Conservation (phyloP, 352 stramenopile genomes). For the Blastocystis sp. region DNA sequence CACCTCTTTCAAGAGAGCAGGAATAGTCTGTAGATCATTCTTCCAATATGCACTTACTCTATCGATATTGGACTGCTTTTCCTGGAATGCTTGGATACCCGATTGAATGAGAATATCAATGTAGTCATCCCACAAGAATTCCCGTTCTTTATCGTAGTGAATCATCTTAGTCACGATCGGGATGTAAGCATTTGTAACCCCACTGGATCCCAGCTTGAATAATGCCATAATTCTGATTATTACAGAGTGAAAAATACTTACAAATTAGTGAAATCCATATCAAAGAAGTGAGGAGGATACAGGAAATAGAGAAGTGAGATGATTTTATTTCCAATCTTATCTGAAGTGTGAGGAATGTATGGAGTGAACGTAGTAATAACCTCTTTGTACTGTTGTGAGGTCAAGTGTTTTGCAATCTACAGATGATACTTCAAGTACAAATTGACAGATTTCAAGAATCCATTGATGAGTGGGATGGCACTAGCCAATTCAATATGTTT, state of each 20-base stretch:
- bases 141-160: neutral
- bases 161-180: neutral
- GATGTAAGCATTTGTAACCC: neutral
- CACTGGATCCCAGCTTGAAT: neutral
- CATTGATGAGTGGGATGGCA: too few relatives aligned
- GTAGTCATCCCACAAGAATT: neutral
- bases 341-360: neutral
- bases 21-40: neutral
- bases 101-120: neutral
- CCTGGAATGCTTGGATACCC: neutral
- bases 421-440: neutral
- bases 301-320: neutral
- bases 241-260: neutral
- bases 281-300: slow-evolving; percentile 48
- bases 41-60: neutral
- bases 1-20: neutral
- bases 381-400: slow-evolving; percentile 16
- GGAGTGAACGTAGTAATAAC: neutral
- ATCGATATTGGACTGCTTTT: neutral
- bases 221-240: slow-evolving; percentile 2
- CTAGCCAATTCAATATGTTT: neutral
- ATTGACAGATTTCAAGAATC: neutral
- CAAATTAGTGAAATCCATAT: neutral
- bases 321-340: neutral
- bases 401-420: slow-evolving; percentile 7